A percentile compares a stretch with the other conserved stretches of the same genome.
Conservation (phyloP, 1,284 basidiomycete species). For the Serendipita sp. region DNA sequence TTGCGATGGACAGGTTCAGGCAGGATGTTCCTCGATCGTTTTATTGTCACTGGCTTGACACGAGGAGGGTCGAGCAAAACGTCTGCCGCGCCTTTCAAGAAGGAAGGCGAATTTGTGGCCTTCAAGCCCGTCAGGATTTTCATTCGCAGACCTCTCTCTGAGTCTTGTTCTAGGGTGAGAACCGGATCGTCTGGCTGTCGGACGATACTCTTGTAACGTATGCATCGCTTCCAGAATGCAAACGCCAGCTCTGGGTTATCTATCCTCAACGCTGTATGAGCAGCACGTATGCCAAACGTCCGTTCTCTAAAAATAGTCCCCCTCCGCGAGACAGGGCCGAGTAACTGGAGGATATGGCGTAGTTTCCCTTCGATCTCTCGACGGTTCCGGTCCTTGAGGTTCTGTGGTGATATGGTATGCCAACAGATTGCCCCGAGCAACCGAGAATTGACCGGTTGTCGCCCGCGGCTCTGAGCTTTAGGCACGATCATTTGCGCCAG, state of each 20-base stretch:
- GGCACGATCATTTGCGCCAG: not conserved
- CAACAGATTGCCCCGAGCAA: constrained; percentile 2
- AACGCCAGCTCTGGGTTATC: not conserved
- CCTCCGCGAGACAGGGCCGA: not conserved
- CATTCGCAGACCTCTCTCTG: not conserved
- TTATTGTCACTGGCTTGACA: not conserved
- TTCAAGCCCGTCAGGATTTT: not conserved
- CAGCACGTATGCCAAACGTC: not conserved
- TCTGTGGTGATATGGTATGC: not conserved
- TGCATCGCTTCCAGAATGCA: not conserved
- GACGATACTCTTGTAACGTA: not conserved
- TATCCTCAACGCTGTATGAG: not conserved
- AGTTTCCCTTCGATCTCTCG: not conserved
- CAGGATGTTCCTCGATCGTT: not conserved
- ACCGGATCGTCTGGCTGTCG: not conserved
- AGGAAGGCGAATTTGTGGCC: not conserved
- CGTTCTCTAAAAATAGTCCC: not conserved
- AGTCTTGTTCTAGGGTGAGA: not conserved
- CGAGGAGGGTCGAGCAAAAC: not conserved
- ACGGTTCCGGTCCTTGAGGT: not conserved
- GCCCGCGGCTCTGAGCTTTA: not conserved
- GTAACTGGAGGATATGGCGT: not conserved
- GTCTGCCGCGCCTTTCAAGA: not conserved
- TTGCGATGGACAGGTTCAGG: not conserved
- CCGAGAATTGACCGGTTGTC: not conserved